A percentile compares a stretch with the other conserved stretches of the same genome.
phyloP scores from a whole-genome alignment of 192 early-diverging fungal species.

The Backusella mclennaniae region DNA sequence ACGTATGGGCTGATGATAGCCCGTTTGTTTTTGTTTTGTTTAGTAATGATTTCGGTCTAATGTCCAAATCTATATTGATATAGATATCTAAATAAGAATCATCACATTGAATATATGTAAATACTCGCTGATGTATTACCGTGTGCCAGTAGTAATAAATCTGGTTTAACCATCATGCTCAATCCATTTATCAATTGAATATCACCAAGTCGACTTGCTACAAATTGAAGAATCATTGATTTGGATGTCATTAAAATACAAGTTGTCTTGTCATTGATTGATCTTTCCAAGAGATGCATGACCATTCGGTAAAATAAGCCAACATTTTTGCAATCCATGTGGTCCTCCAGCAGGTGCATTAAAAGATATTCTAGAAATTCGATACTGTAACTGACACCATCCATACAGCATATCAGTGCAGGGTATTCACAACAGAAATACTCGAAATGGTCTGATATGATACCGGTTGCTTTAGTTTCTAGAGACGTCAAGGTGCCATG shows the following conservation, averaged over 20 bases:
- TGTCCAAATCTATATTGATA: conserved; percentile 3
- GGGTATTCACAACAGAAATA: conserved; percentile 35
- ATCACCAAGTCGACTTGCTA: neutral
- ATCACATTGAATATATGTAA: neutral
- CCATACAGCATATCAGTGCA: conserved; percentile 29
- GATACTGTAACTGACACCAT: conserved; percentile 28
- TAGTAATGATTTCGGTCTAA: conserved; percentile 2
- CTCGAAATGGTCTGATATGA: conserved; percentile 23
- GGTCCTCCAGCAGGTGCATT: conserved; percentile 21
- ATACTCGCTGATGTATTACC: neutral
- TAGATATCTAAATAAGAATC: neutral
- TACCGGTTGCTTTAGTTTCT: conserved; percentile 15
- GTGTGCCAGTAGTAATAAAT: neutral
- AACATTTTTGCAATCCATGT: conserved; percentile 25
- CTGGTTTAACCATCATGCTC: neutral
- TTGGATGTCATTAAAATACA: conserved; percentile 9
- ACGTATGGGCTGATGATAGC: neutral
- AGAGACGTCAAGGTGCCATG: conserved; percentile 16
- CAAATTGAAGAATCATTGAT: neutral
- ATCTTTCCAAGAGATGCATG: neutral
- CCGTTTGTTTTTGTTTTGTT: neutral
- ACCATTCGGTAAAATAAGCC: conserved; percentile 17
- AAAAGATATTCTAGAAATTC: conserved; percentile 32
- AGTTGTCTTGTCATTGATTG: neutral
- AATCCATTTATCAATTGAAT: neutral